Evolutionary conservation across 768 basidiomycete species (phyloP), one percentile per base, ranked within the genome.

Genomic region (Erythrobasidium yunnanense): DNA sequence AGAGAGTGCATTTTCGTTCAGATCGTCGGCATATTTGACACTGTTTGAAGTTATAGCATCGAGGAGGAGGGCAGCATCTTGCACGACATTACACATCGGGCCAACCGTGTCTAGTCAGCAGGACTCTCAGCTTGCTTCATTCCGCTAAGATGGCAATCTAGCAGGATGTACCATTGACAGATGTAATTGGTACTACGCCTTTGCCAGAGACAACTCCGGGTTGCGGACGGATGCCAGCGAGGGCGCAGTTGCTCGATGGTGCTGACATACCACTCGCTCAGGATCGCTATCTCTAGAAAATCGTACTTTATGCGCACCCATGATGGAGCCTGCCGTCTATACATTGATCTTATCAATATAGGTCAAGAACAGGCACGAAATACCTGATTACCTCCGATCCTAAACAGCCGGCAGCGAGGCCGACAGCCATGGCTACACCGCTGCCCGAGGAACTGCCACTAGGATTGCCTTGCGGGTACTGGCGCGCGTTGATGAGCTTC

Each of bases 341-440:
- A n/a, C n/a, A n/a, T n/a, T n/a, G n/a, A n/a, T n/a, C n/a, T n/a
- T n/a, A n/a, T n/a, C n/a, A n/a, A n/a, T n/a, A n/a, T n/a, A n/a
- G n/a, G n/a, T n/a, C n/a, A n/a, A n/a, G n/a, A n/a, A n/a, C n/a
- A n/a, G n/a, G n/a, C n/a, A n/a, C n/a, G n/a, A n/a, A n/a, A n/a
- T n/a, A n/a, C n/a, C n/a, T n/a, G n/a, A n/a, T n/a, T n/a, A 25
- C 49, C 27, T 55, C 54, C 18, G 54, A 27, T 35, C 54, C 54
- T 7, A 55, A 7, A 11, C 11, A 8, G 34, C 11, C 54, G 7
- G 54, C 54, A 8, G 7, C 8, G 11, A 55, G 15, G 22, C 62
- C 62, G 23, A 34, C 22, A 32, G 62, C 27, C 3, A 33, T 25
- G 13, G 62, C 55, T 5, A 65, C 62, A 15, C 8, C 62, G 11